Percentiles rank a stretch among this genome's conserved stretches.
These are phyloP conservation scores for Beauveria pseudobassiana DNA, from an alignment of 2,329 filamentous ascomycete genomes.

Conservation along the genomic window DNA sequence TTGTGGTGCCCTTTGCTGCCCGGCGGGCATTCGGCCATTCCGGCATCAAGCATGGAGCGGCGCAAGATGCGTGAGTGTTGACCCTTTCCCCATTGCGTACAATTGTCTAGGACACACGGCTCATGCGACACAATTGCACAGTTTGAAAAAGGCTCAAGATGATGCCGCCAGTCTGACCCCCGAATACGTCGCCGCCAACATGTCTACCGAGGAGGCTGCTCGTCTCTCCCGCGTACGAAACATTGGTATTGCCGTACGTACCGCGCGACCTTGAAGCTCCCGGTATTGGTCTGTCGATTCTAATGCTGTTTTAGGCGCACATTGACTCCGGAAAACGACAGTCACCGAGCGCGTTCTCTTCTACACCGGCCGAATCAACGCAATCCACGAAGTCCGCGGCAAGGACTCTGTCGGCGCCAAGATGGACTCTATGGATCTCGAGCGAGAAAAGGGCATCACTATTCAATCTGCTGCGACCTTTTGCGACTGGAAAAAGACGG, in stretches of 20 bases:
- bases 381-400: slow-evolving; percentile 93
- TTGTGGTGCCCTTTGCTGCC: slow-evolving; percentile 16
- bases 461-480: slow-evolving; percentile 98
- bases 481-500: slow-evolving; percentile 89
- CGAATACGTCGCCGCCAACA: slow-evolving; percentile 65
- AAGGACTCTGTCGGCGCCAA: slow-evolving; percentile 94
- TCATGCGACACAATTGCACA: slow-evolving; percentile 14
- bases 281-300: background rate
- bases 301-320: slow-evolving; percentile 59
- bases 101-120: background rate
- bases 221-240: slow-evolving; percentile 80
- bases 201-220: slow-evolving; percentile 70
- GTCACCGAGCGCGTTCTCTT: slow-evolving; percentile 93
- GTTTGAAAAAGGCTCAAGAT: slow-evolving; percentile 46
- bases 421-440: slow-evolving; percentile 99
- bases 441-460: slow-evolving; percentile 97
- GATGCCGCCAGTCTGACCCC: slow-evolving; percentile 44
- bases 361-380: slow-evolving; percentile 94
- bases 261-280: background rate
- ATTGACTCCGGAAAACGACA: slow-evolving; percentile 97
- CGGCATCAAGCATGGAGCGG: slow-evolving; percentile 22
- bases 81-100: background rate
- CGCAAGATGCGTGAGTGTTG: slow-evolving; percentile 33
- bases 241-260: slow-evolving; percentile 90
- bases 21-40: slow-evolving; percentile 29